Evolutionary conservation across 352 stramenopile species (phyloP).

Genomic region (Phytophthora fragariae): DNA sequence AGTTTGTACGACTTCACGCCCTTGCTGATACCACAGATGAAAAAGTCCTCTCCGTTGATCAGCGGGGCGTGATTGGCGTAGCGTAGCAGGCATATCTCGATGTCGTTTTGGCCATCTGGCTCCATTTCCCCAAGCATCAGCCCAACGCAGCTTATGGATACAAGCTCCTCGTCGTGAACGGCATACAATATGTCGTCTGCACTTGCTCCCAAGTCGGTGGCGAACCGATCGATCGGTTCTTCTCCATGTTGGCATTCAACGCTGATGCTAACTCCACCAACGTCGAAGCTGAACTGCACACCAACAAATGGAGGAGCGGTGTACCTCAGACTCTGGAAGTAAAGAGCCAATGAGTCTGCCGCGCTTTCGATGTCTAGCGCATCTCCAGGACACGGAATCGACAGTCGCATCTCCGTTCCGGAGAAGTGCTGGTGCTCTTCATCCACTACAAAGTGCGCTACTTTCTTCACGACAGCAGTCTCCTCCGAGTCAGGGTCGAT

Average conservation of each 20-base stretch:
- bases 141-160: constrained; percentile 60
- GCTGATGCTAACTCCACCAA: constrained; percentile 41
- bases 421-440: constrained; percentile 76
- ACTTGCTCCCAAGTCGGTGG: constrained; percentile 45
- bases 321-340: constrained; percentile 79
- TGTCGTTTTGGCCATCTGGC: constrained; percentile 19
- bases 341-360: constrained; percentile 59
- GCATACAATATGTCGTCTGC: constrained; percentile 59
- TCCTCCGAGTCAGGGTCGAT: constrained; percentile 73
- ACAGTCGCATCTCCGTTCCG: constrained; percentile 80
- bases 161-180: constrained; percentile 34
- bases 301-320: constrained; percentile 56
- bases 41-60: constrained; percentile 66
- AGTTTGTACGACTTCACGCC: constrained; percentile 45
- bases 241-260: constrained; percentile 49
- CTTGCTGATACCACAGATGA: constrained; percentile 59
- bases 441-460: constrained; percentile 65
- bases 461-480: constrained; percentile 63
- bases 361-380: constrained; percentile 51
- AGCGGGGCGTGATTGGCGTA: constrained; percentile 82
- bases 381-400: constrained; percentile 53
- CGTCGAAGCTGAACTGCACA: constrained; percentile 69
- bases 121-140: constrained; percentile 42
- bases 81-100: constrained; percentile 73
- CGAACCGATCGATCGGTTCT: constrained; percentile 71